Evolutionary conservation across 2,329 filamentous ascomycete genomes (phyloP), one percentile per base, ranked within the genome.

Genomic region (Claviceps pazoutovae): DNA sequence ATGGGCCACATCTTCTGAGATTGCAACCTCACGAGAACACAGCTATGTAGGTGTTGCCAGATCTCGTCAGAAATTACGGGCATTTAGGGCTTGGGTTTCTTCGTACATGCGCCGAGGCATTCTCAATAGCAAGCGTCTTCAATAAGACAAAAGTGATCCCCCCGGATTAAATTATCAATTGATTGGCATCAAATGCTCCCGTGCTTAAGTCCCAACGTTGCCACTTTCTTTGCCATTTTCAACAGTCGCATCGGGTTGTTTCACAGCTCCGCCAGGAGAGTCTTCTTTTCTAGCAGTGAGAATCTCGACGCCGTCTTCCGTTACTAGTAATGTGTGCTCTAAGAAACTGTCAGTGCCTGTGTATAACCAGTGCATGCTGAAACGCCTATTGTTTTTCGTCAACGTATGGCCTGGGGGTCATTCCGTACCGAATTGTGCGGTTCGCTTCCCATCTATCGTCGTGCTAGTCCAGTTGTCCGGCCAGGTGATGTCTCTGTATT

Each of bases 391-490:
- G 16, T 17, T n/a, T 21, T 43, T 21, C 41, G 14, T 39, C 7
- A 7, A 37, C 5, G 3, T 37, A 23, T 37, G 39, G 11, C 30
- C 11, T 14, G 37, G 26, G 19, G 16, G 23, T 48, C n/a, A 38
- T 13, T 46, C 68, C 82, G 67, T 71, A 88, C 84, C 86, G 63
- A 98, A 98, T 65, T 98, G 93, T 9, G 93, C 93, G 16, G 90
- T 95, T 64, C 80, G 75, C 68, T 85, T 86, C 49, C 93, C 93
- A 65, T 98, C 93, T 52, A 83, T 79, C 0, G 93, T 98, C 5
- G 88, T 87, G 68, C 89, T 95, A 1, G 93, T 98, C 93, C 93
- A 98, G 72, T 97, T 88, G 66, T 98, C 93, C 0, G 93, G 93
- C 93, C 93, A 98, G 0, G 89, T 97, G 66, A 93, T 85, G 64